phyloP scores from a whole-genome alignment of 352 stramenopile species.

The Phytophthora pisi region DNA sequence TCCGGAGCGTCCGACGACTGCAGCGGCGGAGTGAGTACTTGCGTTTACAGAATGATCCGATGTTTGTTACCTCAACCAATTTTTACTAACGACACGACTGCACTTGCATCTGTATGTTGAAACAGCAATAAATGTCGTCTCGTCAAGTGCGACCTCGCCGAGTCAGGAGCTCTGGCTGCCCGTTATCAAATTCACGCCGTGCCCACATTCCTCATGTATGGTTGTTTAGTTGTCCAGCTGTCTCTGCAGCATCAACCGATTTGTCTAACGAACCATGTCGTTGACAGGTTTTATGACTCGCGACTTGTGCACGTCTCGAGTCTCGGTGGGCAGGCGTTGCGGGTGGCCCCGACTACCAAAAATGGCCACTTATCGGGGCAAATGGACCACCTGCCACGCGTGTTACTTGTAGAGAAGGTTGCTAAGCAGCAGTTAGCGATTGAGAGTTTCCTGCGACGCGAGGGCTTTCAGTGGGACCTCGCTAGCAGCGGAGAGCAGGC shows the following conservation, averaged over 20 bases:
- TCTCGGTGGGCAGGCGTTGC: conserved; percentile 54
- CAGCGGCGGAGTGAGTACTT: conserved; percentile 11
- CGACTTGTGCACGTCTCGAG: conserved; percentile 66
- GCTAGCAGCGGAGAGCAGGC: conserved; percentile 65
- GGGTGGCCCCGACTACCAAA: conserved; percentile 60
- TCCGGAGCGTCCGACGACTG: conserved; percentile 3
- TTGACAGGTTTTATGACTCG: conserved; percentile 63
- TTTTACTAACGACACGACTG: not conserved
- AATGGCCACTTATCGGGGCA: conserved; percentile 64
- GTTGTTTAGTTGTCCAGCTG: not conserved
- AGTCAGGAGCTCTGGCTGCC: conserved; percentile 58
- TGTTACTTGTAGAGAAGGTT: conserved; percentile 61
- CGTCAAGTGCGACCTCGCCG: conserved; percentile 77
- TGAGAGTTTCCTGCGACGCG: conserved; percentile 66
- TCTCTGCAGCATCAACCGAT: not conserved
- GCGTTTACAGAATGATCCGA: not conserved
- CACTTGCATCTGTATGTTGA: not conserved
- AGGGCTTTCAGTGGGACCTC: conserved; percentile 75
- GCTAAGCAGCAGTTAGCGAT: conserved; percentile 62
- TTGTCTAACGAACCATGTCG: not conserved
- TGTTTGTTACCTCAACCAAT: not conserved
- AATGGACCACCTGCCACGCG: conserved; percentile 64
- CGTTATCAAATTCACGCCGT: conserved; percentile 72
- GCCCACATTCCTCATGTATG: conserved; percentile 80
- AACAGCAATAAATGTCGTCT: conserved; percentile 51